phyloP scores from a whole-genome alignment of 345 rosid species.

The Syzygium oleosum region DNA sequence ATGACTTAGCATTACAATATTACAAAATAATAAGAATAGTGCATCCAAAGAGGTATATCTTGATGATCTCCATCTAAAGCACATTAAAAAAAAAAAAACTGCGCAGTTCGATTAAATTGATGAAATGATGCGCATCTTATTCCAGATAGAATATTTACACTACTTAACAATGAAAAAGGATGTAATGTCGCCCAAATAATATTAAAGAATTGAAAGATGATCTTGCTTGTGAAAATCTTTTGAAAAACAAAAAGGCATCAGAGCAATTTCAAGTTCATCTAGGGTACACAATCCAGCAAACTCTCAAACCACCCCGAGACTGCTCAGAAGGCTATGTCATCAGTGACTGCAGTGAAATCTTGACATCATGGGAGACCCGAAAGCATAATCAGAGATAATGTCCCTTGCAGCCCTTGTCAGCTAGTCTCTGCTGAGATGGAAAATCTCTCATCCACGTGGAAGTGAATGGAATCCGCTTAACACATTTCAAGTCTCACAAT shows the following conservation, averaged over 20 bases:
- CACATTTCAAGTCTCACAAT: neutral
- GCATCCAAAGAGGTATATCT: neutral
- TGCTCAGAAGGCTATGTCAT: neutral
- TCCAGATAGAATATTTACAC: neutral
- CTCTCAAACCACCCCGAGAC: neutral
- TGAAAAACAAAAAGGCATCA: neutral
- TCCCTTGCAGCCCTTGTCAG: neutral
- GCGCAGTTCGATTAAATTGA: neutral
- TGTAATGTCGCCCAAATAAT: neutral
- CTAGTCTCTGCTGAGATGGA: neutral
- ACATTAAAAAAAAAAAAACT: neutral
- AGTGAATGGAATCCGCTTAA: neutral
- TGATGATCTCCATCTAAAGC: neutral
- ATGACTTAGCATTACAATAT: neutral
- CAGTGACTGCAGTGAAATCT: neutral
- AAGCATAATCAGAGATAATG: neutral
- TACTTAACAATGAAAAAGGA: neutral
- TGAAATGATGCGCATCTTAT: neutral
- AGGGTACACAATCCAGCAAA: neutral
- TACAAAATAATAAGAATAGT: neutral
- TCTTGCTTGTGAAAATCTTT: neutral
- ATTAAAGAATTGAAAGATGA: neutral
- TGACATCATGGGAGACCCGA: neutral
- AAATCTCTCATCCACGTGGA: neutral
- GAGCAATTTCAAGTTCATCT: neutral